These are phyloP conservation scores for Hibiscus tridactylites DNA, from an alignment of 345 rosid genomes.

Conservation along the genomic window DNA sequence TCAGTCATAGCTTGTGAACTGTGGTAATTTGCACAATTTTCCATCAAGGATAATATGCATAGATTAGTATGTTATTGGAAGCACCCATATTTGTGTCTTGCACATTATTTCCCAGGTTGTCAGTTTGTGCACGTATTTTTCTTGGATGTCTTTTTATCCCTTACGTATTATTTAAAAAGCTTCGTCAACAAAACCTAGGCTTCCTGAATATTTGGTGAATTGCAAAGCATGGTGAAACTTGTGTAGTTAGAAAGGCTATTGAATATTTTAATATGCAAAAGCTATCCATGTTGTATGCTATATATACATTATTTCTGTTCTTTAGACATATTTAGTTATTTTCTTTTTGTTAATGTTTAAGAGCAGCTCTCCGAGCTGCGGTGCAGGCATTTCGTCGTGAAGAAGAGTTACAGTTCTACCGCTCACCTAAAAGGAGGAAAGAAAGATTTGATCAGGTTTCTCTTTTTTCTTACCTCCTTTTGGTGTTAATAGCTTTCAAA, in stretches of 20 bases:
- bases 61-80: background rate
- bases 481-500: background rate
- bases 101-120: background rate
- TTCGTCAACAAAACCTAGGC: background rate
- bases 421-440: slow-evolving; percentile 68
- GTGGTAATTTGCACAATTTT: background rate
- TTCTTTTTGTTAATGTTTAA: slow-evolving; percentile 6
- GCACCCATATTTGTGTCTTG: background rate
- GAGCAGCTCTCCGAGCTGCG: slow-evolving; percentile 68
- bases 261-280: background rate
- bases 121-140: background rate
- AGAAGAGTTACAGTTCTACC: slow-evolving; percentile 49
- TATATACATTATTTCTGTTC: background rate
- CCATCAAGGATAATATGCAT: background rate
- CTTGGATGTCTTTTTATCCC: background rate
- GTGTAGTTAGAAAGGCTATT: background rate
- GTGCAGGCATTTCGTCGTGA: slow-evolving; percentile 79
- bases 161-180: background rate
- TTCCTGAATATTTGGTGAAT: background rate
- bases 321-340: background rate
- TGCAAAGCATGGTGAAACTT: background rate
- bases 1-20: background rate
- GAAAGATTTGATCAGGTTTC: slow-evolving; percentile 81
- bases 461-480: background rate
- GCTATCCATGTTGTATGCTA: background rate